A percentile compares a stretch with the other conserved stretches of the same genome.
Conservation (phyloP, 768 basidiomycete species). For the Serendipita vermifera region DNA sequence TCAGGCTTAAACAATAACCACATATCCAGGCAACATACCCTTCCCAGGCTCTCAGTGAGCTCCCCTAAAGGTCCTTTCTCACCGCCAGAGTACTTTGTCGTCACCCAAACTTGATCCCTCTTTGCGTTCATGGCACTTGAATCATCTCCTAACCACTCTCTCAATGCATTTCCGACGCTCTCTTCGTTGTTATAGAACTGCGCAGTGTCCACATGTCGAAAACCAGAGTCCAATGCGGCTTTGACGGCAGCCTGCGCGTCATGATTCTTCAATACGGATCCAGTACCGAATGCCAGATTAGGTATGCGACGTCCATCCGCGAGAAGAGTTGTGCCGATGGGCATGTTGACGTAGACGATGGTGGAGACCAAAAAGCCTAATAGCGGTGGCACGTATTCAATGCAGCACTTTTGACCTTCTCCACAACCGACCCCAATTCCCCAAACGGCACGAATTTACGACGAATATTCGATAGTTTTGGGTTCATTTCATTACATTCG, state of each 20-base stretch:
- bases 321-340: conserved; percentile 24
- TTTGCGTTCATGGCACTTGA: background rate
- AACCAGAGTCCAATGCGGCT: conserved; percentile 11
- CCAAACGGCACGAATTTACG: too few species aligned
- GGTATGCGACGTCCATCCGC: conserved; percentile 23
- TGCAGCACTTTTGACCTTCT: too few species aligned
- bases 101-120: conserved; percentile 10
- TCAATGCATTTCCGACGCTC: conserved; percentile 13
- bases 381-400: too few species aligned
- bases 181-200: conserved; percentile 30
- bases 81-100: conserved; percentile 19
- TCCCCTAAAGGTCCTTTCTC: conserved; percentile 33
- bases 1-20: conserved; percentile 35
- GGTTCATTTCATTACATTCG: too few species aligned
- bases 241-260: background rate
- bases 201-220: conserved; percentile 47
- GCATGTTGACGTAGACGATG: conserved; percentile 24
- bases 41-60: conserved; percentile 35
- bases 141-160: background rate
- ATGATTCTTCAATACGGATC: background rate
- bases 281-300: background rate
- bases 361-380: too few species aligned
- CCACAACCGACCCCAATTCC: too few species aligned
- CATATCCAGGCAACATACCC: conserved; percentile 26
- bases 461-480: too few species aligned